Base-by-base conservation (phyloP, 257 asterid species). In the Pogostemon cablin region DNA sequence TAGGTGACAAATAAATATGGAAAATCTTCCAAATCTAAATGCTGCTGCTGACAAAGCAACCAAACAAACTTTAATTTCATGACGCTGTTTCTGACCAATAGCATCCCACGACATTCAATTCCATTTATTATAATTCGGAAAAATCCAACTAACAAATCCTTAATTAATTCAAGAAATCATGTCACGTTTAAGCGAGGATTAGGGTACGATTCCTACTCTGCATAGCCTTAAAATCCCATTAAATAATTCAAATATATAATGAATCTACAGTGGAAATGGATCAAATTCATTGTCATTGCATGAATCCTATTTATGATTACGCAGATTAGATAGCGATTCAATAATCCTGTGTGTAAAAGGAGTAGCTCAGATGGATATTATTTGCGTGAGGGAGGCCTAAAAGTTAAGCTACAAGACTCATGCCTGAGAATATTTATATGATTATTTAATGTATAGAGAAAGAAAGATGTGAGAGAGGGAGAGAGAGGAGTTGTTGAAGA, bases 391-490 rank as follows among this genome's bases (percentile, higher is more conserved):
- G 10, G 54, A 4, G 60, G 62, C 41, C 39, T 55, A 55, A 72
- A 77, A 67, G 74, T 43, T 7, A 37, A 71, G 76, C 48, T 70
- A 47, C 76, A 59, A 4, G 58, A 72, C 73, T 57, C 67, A 67
- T 65, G 71, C 57, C 64, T 38, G 70, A 20, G 57, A 59, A 61
- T 62, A 67, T 53, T 69, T 74, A 12, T 54, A 20, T 17, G 67
- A 73, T 20, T 77, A 25, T 77, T 61, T 77, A 69, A 69, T 69
- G 75, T 49, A 40, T 73, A 47, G 15, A 55, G 62, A 55, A 32
- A 32, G 62, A 56, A 56, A 56, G 62, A 62, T 34, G 71, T 75
- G 56, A 32, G 59, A 38, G 79, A 73, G 81, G 76, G 74, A 79
- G 78, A 77, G 63, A 68, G 68, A 61, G 12, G 75, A 56, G 41